Evolutionary conservation across 352 stramenopile species (phyloP).

Genomic region (Saprolegnia parasitica): DNA sequence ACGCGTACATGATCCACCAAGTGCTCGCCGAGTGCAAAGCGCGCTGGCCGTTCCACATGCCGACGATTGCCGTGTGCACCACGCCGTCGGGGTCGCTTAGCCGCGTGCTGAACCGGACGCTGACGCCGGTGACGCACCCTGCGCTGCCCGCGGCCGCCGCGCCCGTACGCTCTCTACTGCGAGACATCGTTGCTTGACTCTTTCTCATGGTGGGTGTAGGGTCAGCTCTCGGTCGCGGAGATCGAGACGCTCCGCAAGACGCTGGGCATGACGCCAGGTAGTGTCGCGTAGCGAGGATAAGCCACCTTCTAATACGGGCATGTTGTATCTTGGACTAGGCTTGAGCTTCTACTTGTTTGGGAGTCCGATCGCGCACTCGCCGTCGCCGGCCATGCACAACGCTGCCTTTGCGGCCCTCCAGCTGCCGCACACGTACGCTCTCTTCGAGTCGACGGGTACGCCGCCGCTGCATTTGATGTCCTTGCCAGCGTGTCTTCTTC

Average conservation of each 20-base stretch:
- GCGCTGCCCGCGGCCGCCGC: constrained; percentile 90
- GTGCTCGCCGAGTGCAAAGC: constrained; percentile 49
- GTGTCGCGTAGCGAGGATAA: constrained; percentile 26
- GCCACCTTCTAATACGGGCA: neutral
- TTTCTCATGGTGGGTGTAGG: too few species aligned
- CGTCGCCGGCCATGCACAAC: constrained; percentile 97
- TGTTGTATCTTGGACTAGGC: constrained; percentile 34
- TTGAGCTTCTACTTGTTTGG: constrained; percentile 94
- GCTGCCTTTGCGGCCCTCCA: constrained; percentile 84
- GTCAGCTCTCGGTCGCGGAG: constrained; percentile 92
- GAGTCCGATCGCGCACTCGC: constrained; percentile 93
- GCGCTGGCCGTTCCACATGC: constrained; percentile 74
- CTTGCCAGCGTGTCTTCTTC: constrained; percentile 31
- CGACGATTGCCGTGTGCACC: constrained; percentile 92
- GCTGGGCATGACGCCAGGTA: constrained; percentile 80
- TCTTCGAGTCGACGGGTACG: constrained; percentile 64
- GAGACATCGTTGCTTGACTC: too few species aligned
- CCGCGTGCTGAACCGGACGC: constrained; percentile 92
- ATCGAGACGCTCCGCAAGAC: constrained; percentile 87
- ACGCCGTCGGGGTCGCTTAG: constrained; percentile 89
- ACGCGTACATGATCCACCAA: constrained; percentile 84
- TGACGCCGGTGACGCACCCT: constrained; percentile 95
- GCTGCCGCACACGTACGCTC: constrained; percentile 89
- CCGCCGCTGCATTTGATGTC: constrained; percentile 28
- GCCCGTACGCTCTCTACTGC: constrained; percentile 41